Evolutionary conservation across 371 early-diverging fungal species (phyloP).

Genomic region (Nosema bombycis): DNA sequence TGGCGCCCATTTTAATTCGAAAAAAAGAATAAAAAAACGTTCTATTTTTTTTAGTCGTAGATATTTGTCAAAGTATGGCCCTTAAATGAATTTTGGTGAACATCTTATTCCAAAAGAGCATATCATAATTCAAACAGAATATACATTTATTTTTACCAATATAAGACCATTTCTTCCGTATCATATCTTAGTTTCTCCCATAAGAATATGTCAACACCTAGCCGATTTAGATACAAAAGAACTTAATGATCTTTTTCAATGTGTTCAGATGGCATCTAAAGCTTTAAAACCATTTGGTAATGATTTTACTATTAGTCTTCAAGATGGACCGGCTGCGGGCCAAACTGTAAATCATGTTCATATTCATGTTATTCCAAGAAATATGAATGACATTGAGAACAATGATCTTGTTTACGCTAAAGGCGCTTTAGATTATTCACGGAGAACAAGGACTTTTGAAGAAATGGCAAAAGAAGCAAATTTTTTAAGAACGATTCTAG

Average conservation of each 20-base stretch:
- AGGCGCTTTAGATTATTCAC: conserved; percentile 32
- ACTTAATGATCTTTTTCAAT: conserved; percentile 43
- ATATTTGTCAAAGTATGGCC: conserved; percentile 11
- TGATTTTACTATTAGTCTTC: conserved; percentile 39
- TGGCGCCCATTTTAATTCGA: conserved; percentile 38
- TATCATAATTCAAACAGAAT: conserved; percentile 42
- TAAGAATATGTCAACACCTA: conserved; percentile 16
- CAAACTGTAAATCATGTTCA: conserved; percentile 86
- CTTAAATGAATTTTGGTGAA: conserved; percentile 46
- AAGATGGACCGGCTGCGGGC: conserved; percentile 77
- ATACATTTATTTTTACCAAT: conserved; percentile 49
- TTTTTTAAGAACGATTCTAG: conserved; percentile 30
- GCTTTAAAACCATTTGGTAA: conserved; percentile 16
- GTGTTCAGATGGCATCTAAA: conserved; percentile 19
- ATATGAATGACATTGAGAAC: conserved; percentile 67
- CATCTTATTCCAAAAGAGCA: conserved; percentile 41
- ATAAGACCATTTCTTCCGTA: conserved; percentile 52
- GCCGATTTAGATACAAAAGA: conserved; percentile 48
- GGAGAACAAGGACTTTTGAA: conserved; percentile 39
- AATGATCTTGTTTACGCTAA: conserved; percentile 45
- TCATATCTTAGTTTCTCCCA: conserved; percentile 57
- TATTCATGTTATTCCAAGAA: conserved; percentile 81
- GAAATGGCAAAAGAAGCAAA: conserved; percentile 45
- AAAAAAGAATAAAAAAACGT: conserved; percentile 6
- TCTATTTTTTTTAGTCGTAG: background rate